Evolutionary conservation across 257 asterid genomes (phyloP), one percentile per base, ranked within the genome.

Genomic region (Asclepias syriaca): DNA sequence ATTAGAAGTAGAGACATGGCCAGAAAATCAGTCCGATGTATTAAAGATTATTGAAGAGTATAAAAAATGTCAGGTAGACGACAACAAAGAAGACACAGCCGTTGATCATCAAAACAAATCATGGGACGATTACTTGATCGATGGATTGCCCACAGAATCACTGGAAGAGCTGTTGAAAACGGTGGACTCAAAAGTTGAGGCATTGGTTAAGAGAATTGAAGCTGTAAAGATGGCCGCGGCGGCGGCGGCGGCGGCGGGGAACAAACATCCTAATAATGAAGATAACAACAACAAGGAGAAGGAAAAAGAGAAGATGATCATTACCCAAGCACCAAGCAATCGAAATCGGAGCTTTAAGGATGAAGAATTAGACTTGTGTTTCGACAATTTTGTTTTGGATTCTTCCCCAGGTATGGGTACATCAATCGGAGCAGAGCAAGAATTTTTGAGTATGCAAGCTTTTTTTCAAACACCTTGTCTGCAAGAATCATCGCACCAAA

Each of bases 1-100:
- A 13, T 5, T 9, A 40, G 11, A 40, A 56, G n/a, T 75, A 2
- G 70, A 75, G 22, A 69, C 79, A 3, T 75, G 79, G 74, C 79
- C 79, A 1, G 79, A 75, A 53, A 69, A 75, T 27, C 65, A 53
- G 29, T 9, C 14, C 0, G 74, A 39, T 0, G 50, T 69, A 37
- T 19, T 59, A n/a, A 45, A 61, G 16, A 53, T 74, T n/a, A 43
- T 67, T 32, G 16, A 32, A 9, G 55, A 29, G 32, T 67, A 67
- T 40, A 40, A 40, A 9, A 40, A 40, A 40, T 6, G 46, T 34
- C 39, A 34, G 34, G 46, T 40, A 40, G 46, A 40, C 1, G 8
- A 40, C 10, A 8, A 40, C 9, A 40, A 40, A 40, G 11, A 40
- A 7, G 46, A 40, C 46, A 40, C 7, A 6, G 11, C 7, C 0